Percentiles rank a stretch among this genome's conserved stretches.
These are phyloP conservation scores for Leptodontidium sp. DNA, from an alignment of 2,329 filamentous ascomycete species.

Conservation along the genomic window DNA sequence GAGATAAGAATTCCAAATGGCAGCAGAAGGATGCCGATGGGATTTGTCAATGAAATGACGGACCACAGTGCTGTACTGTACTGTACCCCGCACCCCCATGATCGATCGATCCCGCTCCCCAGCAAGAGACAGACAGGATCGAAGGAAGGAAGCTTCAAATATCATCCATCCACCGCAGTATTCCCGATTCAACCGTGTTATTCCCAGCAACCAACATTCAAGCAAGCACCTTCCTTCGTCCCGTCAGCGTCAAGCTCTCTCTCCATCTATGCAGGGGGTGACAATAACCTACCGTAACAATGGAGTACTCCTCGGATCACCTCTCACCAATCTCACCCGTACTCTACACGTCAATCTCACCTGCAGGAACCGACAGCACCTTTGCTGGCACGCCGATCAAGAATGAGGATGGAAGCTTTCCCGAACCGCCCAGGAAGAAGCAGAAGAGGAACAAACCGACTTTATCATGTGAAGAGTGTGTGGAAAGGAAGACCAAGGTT, in stretches of 20 bases:
- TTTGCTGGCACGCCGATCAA: constrained; percentile 33
- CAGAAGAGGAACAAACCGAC: constrained; percentile 88
- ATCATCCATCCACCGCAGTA: constrained; percentile 27
- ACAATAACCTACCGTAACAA: constrained; percentile 4
- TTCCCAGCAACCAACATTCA: constrained; percentile 44
- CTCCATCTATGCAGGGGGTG: background rate
- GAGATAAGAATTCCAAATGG: background rate
- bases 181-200: constrained; percentile 40
- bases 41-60: background rate
- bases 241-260: background rate
- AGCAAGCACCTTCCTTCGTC: background rate
- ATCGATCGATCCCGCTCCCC: background rate
- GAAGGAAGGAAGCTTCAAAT: constrained; percentile 11
- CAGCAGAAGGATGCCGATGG: no score
- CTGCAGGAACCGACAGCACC: constrained; percentile 35
- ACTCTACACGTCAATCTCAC: constrained; percentile 34
- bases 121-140: background rate
- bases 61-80: background rate
- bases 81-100: constrained; percentile 5
- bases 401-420: constrained; percentile 26
- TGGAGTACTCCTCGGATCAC: constrained; percentile 31
- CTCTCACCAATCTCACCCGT: constrained; percentile 32
- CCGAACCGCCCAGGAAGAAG: constrained; percentile 60
- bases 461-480: constrained; percentile 79
- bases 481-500: constrained; percentile 84